Evolutionary conservation across 768 basidiomycete genomes (phyloP).

Genomic region (Tricholoma furcatifolium): DNA sequence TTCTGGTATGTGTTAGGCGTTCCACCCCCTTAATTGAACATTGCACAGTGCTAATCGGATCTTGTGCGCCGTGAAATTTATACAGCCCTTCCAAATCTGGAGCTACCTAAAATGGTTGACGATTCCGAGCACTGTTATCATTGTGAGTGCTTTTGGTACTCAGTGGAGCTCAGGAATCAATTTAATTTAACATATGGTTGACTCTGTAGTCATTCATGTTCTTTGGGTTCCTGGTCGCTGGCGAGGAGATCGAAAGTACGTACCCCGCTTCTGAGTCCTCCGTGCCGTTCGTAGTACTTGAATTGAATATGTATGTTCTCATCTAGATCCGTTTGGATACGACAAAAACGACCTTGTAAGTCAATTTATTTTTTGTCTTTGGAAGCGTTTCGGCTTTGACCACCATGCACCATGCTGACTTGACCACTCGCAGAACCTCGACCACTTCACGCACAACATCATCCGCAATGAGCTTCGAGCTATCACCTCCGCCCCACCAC

Average conservation of each 20-base stretch:
- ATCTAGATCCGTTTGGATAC: constrained; percentile 56
- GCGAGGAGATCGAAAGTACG: constrained; percentile 75
- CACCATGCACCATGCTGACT: neutral
- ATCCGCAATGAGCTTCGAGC: constrained; percentile 69
- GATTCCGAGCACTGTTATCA: constrained; percentile 57
- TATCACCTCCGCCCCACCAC: constrained; percentile 57
- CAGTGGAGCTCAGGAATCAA: constrained; percentile 19
- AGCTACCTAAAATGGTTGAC: constrained; percentile 55
- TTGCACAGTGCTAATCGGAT: neutral
- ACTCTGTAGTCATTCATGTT: constrained; percentile 58
- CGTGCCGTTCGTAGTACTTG: neutral
- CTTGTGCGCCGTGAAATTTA: neutral
- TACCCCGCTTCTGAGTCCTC: constrained; percentile 11
- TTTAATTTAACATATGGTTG: neutral
- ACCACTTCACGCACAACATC: constrained; percentile 70
- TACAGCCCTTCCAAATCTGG: constrained; percentile 74
- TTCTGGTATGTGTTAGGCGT: constrained; percentile 45
- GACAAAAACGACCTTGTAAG: constrained; percentile 72
- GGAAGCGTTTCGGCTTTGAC: too few relatives aligned
- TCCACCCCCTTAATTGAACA: neutral
- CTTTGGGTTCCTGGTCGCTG: constrained; percentile 72
- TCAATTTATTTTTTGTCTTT: too few relatives aligned
- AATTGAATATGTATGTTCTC: neutral
- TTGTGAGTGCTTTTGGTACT: constrained; percentile 28
- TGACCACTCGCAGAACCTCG: constrained; percentile 45